Evolutionary conservation across 139 green algal species (phyloP).

Genomic region (Gonium pectorale): DNA sequence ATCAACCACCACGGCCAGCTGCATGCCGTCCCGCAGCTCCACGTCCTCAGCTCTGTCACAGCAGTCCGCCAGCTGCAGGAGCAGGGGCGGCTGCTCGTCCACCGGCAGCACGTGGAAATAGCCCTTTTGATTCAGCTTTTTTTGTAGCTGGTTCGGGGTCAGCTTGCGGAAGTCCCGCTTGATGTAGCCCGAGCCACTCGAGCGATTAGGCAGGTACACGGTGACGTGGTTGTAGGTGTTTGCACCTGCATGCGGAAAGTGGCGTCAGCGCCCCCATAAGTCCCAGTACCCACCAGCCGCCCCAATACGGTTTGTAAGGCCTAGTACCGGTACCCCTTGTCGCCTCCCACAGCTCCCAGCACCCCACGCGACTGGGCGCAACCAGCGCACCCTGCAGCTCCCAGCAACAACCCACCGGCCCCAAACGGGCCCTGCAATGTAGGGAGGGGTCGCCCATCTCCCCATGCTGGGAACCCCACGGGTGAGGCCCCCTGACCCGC

Average conservation of each 20-base stretch:
- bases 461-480: no score
- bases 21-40: slow-evolving; percentile 12
- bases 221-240: slow-evolving; percentile 2
- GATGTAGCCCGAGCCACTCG: not conserved
- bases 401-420: slow-evolving; percentile 9
- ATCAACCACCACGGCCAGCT: slow-evolving; percentile 27
- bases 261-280: no score
- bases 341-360: slow-evolving; percentile 2
- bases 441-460: no score
- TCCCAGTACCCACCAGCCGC: no score
- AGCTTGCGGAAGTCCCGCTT: not conserved
- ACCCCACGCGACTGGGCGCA: slow-evolving; percentile 6
- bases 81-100: not conserved
- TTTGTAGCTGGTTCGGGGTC: not conserved
- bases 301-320: no score
- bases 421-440: no score
- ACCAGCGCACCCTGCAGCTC: not conserved
- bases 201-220: not conserved
- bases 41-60: not conserved
- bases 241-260: no score
- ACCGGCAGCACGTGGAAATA: not conserved
- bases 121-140: not conserved
- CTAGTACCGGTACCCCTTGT: not conserved
- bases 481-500: no score
- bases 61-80: not conserved